Evolutionary conservation across 441 rosid genomes (phyloP).

Genomic region (Sinapis alba): DNA sequence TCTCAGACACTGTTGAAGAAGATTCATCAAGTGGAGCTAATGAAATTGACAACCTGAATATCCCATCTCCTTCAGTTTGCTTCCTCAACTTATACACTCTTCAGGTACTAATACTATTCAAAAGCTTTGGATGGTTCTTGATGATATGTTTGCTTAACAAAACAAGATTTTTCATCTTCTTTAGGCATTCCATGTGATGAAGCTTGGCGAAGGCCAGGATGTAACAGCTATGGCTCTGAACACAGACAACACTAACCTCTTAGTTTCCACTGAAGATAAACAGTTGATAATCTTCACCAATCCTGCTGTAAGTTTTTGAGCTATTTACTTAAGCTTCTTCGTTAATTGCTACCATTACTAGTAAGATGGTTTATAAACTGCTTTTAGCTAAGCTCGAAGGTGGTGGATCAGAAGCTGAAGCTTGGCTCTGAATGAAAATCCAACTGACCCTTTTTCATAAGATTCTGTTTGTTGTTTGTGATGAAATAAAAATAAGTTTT

Average conservation of each 20-base stretch:
- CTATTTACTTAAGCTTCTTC: background rate
- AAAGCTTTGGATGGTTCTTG: slow-evolving; percentile 12
- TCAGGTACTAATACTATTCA: slow-evolving; percentile 59
- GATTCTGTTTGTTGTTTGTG: background rate
- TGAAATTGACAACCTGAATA: slow-evolving; percentile 45
- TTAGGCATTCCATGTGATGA: slow-evolving; percentile 76
- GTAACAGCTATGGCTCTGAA: slow-evolving; percentile 76
- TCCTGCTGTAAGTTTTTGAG: slow-evolving; percentile 69
- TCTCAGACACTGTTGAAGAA: slow-evolving; percentile 11
- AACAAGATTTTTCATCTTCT: slow-evolving; percentile 3
- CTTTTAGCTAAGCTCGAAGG: slow-evolving; percentile 48
- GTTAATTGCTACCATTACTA: background rate
- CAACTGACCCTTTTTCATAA: background rate
- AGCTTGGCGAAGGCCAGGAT: slow-evolving; percentile 73
- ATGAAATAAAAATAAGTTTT: background rate
- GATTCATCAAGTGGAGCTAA: slow-evolving; percentile 44
- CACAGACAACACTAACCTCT: slow-evolving; percentile 79
- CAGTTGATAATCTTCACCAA: slow-evolving; percentile 87
- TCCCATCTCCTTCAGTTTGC: slow-evolving; percentile 74
- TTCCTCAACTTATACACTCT: slow-evolving; percentile 76
- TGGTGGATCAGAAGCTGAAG: slow-evolving; percentile 75
- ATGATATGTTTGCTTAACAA: background rate
- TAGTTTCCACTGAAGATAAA: slow-evolving; percentile 84
- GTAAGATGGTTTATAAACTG: slow-evolving; percentile 36
- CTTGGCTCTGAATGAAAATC: slow-evolving; percentile 82